Base-by-base conservation (phyloP, 176 grass and related monocot species). In the Bothriochloa decipiens region DNA sequence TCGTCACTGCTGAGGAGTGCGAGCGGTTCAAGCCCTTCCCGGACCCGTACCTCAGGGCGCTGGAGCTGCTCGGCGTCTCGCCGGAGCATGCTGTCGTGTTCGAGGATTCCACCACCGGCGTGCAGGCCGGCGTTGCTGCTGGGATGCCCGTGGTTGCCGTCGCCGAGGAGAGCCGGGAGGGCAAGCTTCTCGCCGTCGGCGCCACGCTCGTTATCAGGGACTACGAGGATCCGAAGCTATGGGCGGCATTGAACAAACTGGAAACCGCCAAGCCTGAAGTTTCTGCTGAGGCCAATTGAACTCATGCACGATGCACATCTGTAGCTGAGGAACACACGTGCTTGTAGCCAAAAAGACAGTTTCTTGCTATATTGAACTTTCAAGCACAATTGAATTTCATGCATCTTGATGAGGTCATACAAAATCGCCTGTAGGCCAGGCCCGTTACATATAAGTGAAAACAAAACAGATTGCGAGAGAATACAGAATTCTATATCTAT, bases 1-100 rank as follows among this genome's bases (percentile, higher is more conserved):
- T 98, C 67, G 83, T 98, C 45, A 32, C 84, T 68, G 93, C 70
- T 23, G 86, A 95, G 18, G 96, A 95, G 28, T 95, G 96, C 8
- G 81, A 76, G 0, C 82, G 83, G 4, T 49, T 65, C 37, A 98
- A 95, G 79, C 93, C 91, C 7, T 92, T 85, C 73, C 93, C 91
- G 6, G 96, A 95, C 47, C 83, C 84, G 2, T 98, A 95, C 84
- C 83, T 98, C 65, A 79, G 76, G 52, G 91, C 87, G 29, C 82
- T 98, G 27, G 69, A 1, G n/a, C 72, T 93, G 75, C 93, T 95
- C 4, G 83, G 85, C 16, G 82, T 75, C 20, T 90, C 85, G 46
- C 45, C 91, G 18, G 64, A 85, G 5, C 83, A 93, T 13, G 18
- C 93, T 3, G 0, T 98, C 20, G 73, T 95, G 75, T 93, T 95